Conservation (phyloP, 1,139 yeast species). For the Meyerozyma smithsonii region DNA sequence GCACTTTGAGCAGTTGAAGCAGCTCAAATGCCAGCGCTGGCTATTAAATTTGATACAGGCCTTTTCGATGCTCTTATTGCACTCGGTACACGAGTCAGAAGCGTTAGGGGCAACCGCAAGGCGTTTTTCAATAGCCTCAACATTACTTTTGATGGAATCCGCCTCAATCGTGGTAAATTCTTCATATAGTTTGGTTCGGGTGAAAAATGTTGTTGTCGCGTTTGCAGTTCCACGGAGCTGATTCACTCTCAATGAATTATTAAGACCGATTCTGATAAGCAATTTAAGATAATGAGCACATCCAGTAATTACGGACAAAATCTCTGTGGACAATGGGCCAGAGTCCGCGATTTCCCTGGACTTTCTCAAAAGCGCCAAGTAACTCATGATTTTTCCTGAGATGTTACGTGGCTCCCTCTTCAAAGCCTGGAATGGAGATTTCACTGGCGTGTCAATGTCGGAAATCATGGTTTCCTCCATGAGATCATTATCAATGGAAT, state of each 20-base stretch:
- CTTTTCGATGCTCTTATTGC: slow-evolving; percentile 79
- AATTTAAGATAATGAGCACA: slow-evolving; percentile 90
- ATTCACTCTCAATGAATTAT: slow-evolving; percentile 67
- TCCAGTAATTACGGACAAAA: slow-evolving; percentile 82
- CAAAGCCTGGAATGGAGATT: slow-evolving; percentile 26
- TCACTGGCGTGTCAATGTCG: slow-evolving; percentile 10
- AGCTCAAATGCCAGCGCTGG: slow-evolving; percentile 75
- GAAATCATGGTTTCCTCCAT: not conserved
- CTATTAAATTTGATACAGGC: slow-evolving; percentile 61
- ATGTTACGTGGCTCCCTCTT: slow-evolving; percentile 85
- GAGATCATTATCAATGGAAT: slow-evolving; percentile 6
- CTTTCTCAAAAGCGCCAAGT: slow-evolving; percentile 65
- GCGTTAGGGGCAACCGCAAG: slow-evolving; percentile 53
- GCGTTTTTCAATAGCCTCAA: slow-evolving; percentile 35
- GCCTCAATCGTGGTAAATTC: slow-evolving; percentile 6
- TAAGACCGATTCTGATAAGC: slow-evolving; percentile 74
- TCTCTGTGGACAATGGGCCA: slow-evolving; percentile 53
- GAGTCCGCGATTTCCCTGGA: slow-evolving; percentile 44
- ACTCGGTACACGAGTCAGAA: slow-evolving; percentile 71
- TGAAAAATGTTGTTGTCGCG: slow-evolving; percentile 56
- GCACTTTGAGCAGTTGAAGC: slow-evolving; percentile 64
- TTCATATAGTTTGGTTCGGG: not conserved
- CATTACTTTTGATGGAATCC: slow-evolving; percentile 18
- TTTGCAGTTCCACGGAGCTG: slow-evolving; percentile 51
- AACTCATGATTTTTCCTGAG: slow-evolving; percentile 74